Evolutionary conservation across 78 protist genomes (phyloP).

Genomic region (Chrysochromulina tobinii): DNA sequence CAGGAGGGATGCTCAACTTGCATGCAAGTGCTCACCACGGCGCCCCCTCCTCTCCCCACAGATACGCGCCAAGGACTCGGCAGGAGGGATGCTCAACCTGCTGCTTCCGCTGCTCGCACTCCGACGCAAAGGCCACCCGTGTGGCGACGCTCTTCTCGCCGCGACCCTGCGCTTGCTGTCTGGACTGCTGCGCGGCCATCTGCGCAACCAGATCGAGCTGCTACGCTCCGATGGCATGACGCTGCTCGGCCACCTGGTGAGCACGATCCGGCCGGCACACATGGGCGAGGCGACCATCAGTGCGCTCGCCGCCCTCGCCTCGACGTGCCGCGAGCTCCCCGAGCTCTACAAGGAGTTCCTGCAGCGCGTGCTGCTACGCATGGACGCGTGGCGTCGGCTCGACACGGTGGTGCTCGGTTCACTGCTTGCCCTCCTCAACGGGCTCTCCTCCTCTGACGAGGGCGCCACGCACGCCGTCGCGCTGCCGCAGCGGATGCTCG

Average conservation of each 20-base stretch:
- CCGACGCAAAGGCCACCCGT: neutral
- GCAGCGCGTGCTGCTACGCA: neutral
- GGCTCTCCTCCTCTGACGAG: neutral
- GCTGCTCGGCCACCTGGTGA: neutral
- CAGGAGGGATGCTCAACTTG: neutral
- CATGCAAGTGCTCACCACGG: too few species aligned
- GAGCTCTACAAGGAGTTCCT: neutral
- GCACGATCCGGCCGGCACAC: neutral
- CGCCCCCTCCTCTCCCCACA: too few species aligned
- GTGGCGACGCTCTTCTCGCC: neutral
- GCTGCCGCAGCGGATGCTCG: neutral
- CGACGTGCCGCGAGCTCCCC: neutral
- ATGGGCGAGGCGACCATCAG: neutral
- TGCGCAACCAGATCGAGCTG: constrained; percentile 8
- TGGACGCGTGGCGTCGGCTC: constrained; percentile 5
- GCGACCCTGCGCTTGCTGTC: neutral
- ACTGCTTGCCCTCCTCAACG: neutral
- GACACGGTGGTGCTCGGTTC: neutral
- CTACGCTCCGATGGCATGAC: constrained; percentile 1
- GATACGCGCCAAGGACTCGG: neutral
- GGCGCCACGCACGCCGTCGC: neutral
- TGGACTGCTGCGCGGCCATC: neutral
- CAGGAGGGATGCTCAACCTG: neutral
- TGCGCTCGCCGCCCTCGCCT: neutral
- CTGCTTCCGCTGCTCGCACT: neutral